phyloP scores from a whole-genome alignment of 352 stramenopile genomes.

The Thraustochytrium sp. region DNA sequence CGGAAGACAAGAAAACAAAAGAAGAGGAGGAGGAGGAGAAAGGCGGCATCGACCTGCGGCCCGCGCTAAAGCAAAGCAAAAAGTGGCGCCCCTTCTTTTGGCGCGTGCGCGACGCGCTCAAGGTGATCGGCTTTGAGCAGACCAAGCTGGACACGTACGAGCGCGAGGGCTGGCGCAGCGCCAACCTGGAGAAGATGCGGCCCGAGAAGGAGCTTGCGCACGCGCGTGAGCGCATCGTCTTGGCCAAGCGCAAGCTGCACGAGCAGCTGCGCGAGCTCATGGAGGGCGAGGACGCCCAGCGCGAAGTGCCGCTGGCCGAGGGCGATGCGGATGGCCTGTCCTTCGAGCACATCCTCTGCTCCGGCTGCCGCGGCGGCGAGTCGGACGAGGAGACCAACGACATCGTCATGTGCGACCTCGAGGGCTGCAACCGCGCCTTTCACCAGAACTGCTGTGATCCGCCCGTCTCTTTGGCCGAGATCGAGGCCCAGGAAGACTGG shows the following conservation, averaged over 20 bases:
- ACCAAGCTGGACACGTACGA: slow-evolving; percentile 41
- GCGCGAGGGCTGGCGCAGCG: slow-evolving; percentile 8
- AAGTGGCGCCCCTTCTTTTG: background rate
- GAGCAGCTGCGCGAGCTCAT: slow-evolving; percentile 21
- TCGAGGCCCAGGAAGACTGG: slow-evolving; percentile 59
- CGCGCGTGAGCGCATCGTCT: background rate
- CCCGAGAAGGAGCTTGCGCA: slow-evolving; percentile 32
- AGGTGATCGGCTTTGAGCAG: background rate
- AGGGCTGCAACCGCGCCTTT: slow-evolving; percentile 60
- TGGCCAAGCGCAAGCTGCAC: background rate
- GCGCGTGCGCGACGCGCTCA: background rate
- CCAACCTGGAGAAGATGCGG: slow-evolving; percentile 37
- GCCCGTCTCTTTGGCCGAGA: slow-evolving; percentile 50
- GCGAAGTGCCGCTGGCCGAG: background rate
- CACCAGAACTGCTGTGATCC: slow-evolving; percentile 63
- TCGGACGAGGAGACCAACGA: slow-evolving; percentile 61
- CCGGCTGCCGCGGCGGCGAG: slow-evolving; percentile 54
- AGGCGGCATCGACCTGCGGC: background rate
- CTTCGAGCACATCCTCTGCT: slow-evolving; percentile 59
- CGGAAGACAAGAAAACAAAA: background rate
- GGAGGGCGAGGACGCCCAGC: background rate
- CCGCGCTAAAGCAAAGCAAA: background rate
- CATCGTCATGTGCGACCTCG: slow-evolving; percentile 63
- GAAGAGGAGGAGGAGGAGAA: background rate
- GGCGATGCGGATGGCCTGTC: background rate